phyloP scores from a whole-genome alignment of 2,329 filamentous ascomycete species.

The Colletotrichum kahawae region DNA sequence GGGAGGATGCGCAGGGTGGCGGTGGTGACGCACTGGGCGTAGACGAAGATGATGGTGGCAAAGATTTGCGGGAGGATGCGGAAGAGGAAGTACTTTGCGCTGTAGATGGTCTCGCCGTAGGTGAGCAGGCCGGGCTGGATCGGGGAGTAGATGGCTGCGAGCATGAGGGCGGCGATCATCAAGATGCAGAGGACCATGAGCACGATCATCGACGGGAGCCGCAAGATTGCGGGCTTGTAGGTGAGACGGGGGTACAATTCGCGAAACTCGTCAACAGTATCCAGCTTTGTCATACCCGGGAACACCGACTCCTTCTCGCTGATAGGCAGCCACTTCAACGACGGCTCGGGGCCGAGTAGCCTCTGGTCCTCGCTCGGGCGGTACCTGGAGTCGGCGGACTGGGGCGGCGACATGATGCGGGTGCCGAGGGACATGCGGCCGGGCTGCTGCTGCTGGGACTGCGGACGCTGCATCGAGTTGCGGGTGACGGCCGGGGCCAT shows the following conservation, averaged over 20 bases:
- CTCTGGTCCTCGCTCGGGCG: background rate
- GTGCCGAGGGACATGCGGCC: constrained; percentile 14
- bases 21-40: constrained; percentile 75
- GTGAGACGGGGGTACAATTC: constrained; percentile 58
- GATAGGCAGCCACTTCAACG: constrained; percentile 34
- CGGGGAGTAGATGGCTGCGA: constrained; percentile 73
- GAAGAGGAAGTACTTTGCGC: constrained; percentile 82
- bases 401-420: constrained; percentile 15
- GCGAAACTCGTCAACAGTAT: constrained; percentile 42
- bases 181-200: constrained; percentile 67
- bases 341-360: background rate
- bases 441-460: constrained; percentile 1
- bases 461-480: constrained; percentile 8
- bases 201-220: constrained; percentile 65
- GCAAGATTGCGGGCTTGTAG: constrained; percentile 75
- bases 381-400: constrained; percentile 7
- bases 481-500: background rate
- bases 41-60: constrained; percentile 74
- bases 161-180: constrained; percentile 75
- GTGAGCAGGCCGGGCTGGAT: constrained; percentile 67
- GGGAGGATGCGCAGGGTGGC: constrained; percentile 80
- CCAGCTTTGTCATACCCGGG: constrained; percentile 23
- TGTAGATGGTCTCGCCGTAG: constrained; percentile 71
- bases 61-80: constrained; percentile 83
- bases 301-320: constrained; percentile 29